Percentiles rank a stretch among this genome's conserved stretches.
These are phyloP conservation scores for Clarireedia monteithiana DNA, from an alignment of 2,329 filamentous ascomycete genomes.

Conservation along the genomic window DNA sequence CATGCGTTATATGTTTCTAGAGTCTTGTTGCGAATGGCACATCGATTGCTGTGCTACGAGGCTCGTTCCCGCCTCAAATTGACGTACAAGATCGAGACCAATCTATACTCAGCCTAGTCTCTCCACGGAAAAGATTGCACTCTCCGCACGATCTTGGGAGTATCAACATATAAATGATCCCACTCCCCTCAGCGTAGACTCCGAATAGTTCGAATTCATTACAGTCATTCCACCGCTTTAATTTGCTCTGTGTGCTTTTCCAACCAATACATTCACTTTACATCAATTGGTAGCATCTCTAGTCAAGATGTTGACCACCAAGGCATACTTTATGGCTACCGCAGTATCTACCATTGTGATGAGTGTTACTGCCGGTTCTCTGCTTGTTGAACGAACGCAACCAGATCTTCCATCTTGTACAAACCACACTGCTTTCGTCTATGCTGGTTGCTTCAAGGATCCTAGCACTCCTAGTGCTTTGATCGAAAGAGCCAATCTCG, in stretches of 20 bases:
- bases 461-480: constrained; percentile 24
- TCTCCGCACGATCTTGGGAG: neutral
- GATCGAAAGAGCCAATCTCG: constrained; percentile 23
- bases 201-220: neutral
- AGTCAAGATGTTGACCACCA: constrained; percentile 16
- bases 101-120: neutral
- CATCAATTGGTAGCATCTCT: neutral
- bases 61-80: neutral
- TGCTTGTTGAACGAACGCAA: constrained; percentile 12
- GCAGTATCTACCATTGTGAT: constrained; percentile 17
- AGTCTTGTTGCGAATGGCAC: neutral
- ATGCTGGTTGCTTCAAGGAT: constrained; percentile 30
- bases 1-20: neutral
- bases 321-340: constrained; percentile 17
- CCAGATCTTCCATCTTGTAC: constrained; percentile 22
- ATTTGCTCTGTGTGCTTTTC: neutral
- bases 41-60: neutral
- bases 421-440: constrained; percentile 29
- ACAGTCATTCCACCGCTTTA: neutral
- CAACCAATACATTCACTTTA: neutral
- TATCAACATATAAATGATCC: neutral
- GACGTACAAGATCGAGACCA: neutral
- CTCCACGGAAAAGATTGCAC: neutral
- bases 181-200: neutral
- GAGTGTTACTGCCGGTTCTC: constrained; percentile 15